A percentile compares a stretch with the other conserved stretches of the same genome.
Conservation (phyloP, 1,139 yeast species). For the Meyerozyma sp. region DNA sequence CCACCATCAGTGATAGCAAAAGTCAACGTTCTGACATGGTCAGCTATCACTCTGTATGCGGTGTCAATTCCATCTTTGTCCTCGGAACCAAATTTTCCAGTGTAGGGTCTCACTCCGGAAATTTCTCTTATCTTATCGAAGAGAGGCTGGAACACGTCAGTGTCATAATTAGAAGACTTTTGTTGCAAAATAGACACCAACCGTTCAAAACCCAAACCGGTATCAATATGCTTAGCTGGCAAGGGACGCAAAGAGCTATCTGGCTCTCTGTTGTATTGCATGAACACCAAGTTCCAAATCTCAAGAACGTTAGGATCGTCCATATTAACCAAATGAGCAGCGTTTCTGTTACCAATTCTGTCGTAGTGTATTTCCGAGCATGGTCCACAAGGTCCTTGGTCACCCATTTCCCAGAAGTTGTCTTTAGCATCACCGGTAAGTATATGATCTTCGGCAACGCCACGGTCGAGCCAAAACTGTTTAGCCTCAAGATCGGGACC, state of each 20-base stretch:
- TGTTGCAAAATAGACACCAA: constrained; percentile 90
- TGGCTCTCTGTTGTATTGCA: constrained; percentile 91
- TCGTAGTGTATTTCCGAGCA: constrained; percentile 97
- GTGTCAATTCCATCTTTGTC: constrained; percentile 94
- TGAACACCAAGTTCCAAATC: constrained; percentile 96
- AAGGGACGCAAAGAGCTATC: constrained; percentile 75
- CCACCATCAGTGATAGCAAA: constrained; percentile 98
- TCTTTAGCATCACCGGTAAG: constrained; percentile 87
- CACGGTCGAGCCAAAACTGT: constrained; percentile 76
- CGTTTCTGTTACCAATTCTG: constrained; percentile 96
- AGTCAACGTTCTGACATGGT: constrained; percentile 94
- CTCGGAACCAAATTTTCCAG: constrained; percentile 89
- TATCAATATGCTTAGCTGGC: constrained; percentile 93
- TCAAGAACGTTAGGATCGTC: constrained; percentile 98
- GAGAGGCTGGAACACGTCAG: constrained; percentile 90
- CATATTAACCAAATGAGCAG: constrained; percentile 80
- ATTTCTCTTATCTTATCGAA: constrained; percentile 83
- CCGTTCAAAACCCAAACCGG: constrained; percentile 99
- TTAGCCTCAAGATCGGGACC: constrained; percentile 94
- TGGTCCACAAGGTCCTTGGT: constrained; percentile 99
- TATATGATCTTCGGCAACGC: constrained; percentile 88
- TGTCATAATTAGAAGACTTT: constrained; percentile 89
- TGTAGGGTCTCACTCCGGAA: constrained; percentile 86
- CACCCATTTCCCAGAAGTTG: constrained; percentile 99
- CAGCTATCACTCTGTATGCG: constrained; percentile 96